These are phyloP conservation scores for Knoxdaviesia proteae DNA, from an alignment of 2,329 filamentous ascomycete genomes.

Conservation along the genomic window DNA sequence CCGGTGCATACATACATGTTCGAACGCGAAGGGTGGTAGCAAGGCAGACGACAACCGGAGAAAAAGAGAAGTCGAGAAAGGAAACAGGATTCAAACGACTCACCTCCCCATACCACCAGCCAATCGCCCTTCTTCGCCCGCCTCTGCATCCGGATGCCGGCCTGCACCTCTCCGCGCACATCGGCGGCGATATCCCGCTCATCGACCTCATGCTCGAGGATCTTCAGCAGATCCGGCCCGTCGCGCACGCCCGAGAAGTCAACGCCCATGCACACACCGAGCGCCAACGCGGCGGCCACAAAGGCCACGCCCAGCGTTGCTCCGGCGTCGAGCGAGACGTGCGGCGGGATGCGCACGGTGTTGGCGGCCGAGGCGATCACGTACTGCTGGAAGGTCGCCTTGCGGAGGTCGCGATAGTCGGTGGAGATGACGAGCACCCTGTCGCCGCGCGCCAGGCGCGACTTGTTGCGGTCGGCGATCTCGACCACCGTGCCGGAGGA, in stretches of 20 bases:
- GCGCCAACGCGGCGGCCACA: slow-evolving; percentile 42
- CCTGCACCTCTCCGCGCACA: slow-evolving; percentile 40
- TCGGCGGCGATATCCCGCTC: slow-evolving; percentile 32
- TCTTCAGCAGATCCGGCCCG: slow-evolving; percentile 37
- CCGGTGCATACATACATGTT: background rate
- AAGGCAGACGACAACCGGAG: background rate
- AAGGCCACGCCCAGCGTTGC: slow-evolving; percentile 51
- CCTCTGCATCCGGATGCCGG: slow-evolving; percentile 27
- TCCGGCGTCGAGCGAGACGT: slow-evolving; percentile 29
- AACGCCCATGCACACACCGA: slow-evolving; percentile 50
- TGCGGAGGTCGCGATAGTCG: slow-evolving; percentile 52
- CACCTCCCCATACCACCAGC: slow-evolving; percentile 54
- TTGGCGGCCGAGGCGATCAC: slow-evolving; percentile 45
- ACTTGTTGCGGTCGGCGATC: slow-evolving; percentile 9
- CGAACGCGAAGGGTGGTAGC: background rate
- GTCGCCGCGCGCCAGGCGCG: slow-evolving; percentile 32
- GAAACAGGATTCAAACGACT: slow-evolving; percentile 7
- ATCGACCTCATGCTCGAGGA: slow-evolving; percentile 24
- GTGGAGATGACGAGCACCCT: slow-evolving; percentile 46
- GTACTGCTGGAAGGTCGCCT: slow-evolving; percentile 53
- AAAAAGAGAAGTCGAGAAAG: background rate
- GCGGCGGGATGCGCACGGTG: slow-evolving; percentile 36
- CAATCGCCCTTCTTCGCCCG: slow-evolving; percentile 41
- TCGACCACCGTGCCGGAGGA: slow-evolving; percentile 43
- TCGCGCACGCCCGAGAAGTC: slow-evolving; percentile 31